Evolutionary conservation across 2,329 filamentous ascomycete species (phyloP), one percentile per base, ranked within the genome.

Genomic region (Cladophialophora chaetospira): DNA sequence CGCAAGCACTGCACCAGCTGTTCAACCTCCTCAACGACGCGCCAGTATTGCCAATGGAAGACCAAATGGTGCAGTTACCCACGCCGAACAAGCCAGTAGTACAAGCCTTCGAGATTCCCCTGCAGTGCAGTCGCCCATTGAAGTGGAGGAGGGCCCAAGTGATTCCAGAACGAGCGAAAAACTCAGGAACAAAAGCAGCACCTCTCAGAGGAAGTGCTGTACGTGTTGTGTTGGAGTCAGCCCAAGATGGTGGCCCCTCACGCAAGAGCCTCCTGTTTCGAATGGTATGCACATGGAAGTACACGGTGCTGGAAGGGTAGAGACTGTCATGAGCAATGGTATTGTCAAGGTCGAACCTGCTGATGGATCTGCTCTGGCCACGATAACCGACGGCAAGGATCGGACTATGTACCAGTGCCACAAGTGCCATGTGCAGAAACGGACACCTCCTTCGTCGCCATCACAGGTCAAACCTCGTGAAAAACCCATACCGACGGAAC

Each of bases 321-420:
- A 60, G 36, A 46, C 55, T 31, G 19, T 62, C 43, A 55, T 58
- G 46, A 59, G 52, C 36, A 64, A 67, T 55, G 57, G 60, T 42
- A 47, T 58, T 23, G 59, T 63, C 65, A 67, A 52, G 66, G 58
- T 44, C 55, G 66, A 54, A 64, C 66, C 44, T 64, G 69, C 53
- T 40, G 65, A 52, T 46, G 60, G 17, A 36, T 50, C 63, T 17
- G 42, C 61, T n/a, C 59, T 67, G 8, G 57, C 54, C 23, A 56
- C 36, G 13, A 56, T 58, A 66, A 55, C 65, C 62, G 65, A 71
- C 65, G 58, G 60, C 35, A 48, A 62, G 15, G 49, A 64, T 6
- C 48, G 57, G 17, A 19, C 81, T 26, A 81, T 79, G 60, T 87
- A 84, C 62, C 87, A 91, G 71, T 92, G 88, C 66, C 88, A 92